A percentile compares a stretch with the other conserved stretches of the same genome.
Conservation (phyloP, 176 grass and related monocot species). For the Ensete ventricosum region DNA sequence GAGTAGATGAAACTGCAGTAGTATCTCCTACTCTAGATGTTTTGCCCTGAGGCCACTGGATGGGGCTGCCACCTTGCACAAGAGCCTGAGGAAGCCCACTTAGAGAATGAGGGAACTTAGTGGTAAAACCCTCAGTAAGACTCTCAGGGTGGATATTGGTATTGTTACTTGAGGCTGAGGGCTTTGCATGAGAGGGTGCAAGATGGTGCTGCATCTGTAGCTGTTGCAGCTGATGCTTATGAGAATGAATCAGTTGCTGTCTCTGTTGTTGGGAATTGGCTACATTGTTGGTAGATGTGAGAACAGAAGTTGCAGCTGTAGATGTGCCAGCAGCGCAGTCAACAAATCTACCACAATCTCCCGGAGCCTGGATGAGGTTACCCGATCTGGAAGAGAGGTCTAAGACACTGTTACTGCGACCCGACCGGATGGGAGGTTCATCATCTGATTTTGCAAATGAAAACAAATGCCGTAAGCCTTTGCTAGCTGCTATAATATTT, state of each 20-base stretch:
- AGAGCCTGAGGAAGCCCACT: slow-evolving; percentile 37
- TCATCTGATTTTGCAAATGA: slow-evolving; percentile 63
- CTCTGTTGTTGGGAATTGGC: slow-evolving; percentile 25
- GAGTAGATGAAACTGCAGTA: slow-evolving; percentile 22
- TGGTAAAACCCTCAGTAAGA: slow-evolving; percentile 8
- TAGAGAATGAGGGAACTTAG: slow-evolving; percentile 32
- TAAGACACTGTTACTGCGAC: slow-evolving; percentile 33
- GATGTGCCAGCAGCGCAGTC: slow-evolving; percentile 23
- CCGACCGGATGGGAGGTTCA: slow-evolving; percentile 35
- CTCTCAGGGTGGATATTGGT: slow-evolving; percentile 34
- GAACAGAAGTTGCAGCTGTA: background rate
- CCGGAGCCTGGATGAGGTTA: slow-evolving; percentile 52
- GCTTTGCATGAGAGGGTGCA: slow-evolving; percentile 53
- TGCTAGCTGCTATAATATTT: slow-evolving; percentile 45
- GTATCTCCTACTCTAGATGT: slow-evolving; percentile 36
- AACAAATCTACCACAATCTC: slow-evolving; percentile 35
- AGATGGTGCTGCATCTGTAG: slow-evolving; percentile 46
- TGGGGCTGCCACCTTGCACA: slow-evolving; percentile 37
- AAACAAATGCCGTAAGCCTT: slow-evolving; percentile 64
- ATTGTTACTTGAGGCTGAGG: slow-evolving; percentile 44
- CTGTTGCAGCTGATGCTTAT: slow-evolving; percentile 35
- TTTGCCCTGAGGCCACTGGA: slow-evolving; percentile 58
- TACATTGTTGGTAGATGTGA: background rate
- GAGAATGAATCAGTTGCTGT: slow-evolving; percentile 34
- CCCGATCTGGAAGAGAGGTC: slow-evolving; percentile 55